Conservation (phyloP, 768 basidiomycete genomes). For the Saitozyma podzolica region DNA sequence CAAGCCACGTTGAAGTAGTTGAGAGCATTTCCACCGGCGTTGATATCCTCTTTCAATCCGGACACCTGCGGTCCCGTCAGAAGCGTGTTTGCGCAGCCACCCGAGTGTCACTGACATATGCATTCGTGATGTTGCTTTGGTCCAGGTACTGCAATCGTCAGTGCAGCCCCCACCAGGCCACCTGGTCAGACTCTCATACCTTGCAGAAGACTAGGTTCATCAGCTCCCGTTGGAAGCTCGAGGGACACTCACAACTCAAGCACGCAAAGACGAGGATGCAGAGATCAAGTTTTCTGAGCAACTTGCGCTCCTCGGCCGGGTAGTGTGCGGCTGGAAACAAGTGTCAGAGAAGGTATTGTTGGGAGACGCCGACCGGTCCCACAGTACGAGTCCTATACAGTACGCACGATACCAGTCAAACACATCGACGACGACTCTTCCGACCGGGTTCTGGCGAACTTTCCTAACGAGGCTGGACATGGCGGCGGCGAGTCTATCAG, state of each 20-base stretch:
- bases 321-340: constrained; percentile 16
- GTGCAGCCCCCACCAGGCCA: not conserved
- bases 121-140: constrained; percentile 35
- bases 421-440: constrained; percentile 21
- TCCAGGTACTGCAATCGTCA: constrained; percentile 12
- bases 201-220: not conserved
- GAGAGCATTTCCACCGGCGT: constrained; percentile 30
- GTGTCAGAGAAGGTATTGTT: not conserved
- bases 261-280: constrained; percentile 36
- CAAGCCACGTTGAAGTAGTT: constrained; percentile 26
- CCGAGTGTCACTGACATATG: constrained; percentile 17
- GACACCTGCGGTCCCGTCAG: constrained; percentile 1
- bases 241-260: constrained; percentile 22
- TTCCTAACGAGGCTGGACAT: too few species aligned
- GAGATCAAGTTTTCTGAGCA: constrained; percentile 33
- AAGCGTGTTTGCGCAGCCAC: not conserved
- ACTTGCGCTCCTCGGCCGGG: constrained; percentile 21
- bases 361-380: not conserved
- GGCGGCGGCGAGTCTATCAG: too few species aligned
- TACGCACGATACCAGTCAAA: constrained; percentile 40
- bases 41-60: constrained; percentile 41
- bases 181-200: not conserved
- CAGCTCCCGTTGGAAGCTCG: not conserved
- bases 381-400: constrained; percentile 30
- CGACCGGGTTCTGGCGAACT: not conserved